Base-by-base conservation (phyloP, 768 basidiomycete species). In the Kwoniella heveanensis region DNA sequence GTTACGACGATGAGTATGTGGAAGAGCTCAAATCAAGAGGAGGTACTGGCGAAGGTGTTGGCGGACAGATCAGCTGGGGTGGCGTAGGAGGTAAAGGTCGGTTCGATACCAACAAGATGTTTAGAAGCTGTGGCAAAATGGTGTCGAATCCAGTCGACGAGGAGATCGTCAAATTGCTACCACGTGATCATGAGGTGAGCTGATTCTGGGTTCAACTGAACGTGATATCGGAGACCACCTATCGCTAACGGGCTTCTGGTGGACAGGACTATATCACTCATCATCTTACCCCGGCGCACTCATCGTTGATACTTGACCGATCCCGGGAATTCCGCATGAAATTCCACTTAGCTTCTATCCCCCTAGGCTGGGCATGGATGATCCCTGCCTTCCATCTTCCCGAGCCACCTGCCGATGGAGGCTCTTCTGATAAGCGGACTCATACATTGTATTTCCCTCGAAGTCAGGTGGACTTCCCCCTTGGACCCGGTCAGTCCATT, bases 311-410 rank as follows among this genome's bases (percentile, higher is more conserved):
- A 51, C 57, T 71, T 8, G 68, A 71, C 48, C 29, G 60, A 15
- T 49, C 54, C 3, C 56, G 66, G 27, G 70, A 72, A 48, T 63
- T 71, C 32, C 59, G 67, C 19, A 62, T 71, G 59, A 71, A 69
- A 60, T 64, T 69, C 39, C 72, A 79, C 63, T 64, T 70, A 17
- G 65, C 63, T 0, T 73, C 91, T 84, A 83, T 91, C 0, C 86
- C 88, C 70, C 86, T 93, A 77, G 88, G 89, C 30, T 93, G 91
- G 91, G 75, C 87, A 54, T 92, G 91, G 91, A 84, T 92, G 73
- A 86, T 93, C 63, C 91, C 91, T 0, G 83, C 86, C 0, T 92
- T 92, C 81, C 90, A 92, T 73, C 85, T 91, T 82, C 82, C 85
- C 0, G 83, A 85, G 48, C 81, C 83, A 3, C 65, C 73, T n/a